These are phyloP conservation scores for Penicillium lagena DNA, from an alignment of 495 filamentous ascomycete species.

Conservation along the genomic window DNA sequence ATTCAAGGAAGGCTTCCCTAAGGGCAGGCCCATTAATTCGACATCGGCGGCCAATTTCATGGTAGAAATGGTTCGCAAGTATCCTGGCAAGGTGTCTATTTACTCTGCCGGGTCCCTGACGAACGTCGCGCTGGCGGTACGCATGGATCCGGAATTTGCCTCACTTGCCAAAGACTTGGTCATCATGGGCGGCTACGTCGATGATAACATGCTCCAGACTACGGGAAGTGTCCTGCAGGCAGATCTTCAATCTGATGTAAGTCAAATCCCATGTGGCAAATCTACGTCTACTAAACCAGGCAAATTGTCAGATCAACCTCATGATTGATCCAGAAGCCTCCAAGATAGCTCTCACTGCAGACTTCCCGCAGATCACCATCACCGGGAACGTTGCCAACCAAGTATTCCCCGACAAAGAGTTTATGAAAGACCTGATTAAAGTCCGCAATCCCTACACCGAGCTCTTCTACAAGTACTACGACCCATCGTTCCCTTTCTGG, in stretches of 20 bases:
- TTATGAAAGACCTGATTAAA: constrained; percentile 17
- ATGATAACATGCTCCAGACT: constrained; percentile 30
- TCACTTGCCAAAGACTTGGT: constrained; percentile 30
- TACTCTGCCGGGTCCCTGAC: constrained; percentile 32
- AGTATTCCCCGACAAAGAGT: constrained; percentile 20
- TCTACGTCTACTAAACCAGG: neutral
- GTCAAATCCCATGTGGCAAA: neutral
- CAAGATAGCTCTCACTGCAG: constrained; percentile 32
- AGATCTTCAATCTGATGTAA: constrained; percentile 28
- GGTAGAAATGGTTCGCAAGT: constrained; percentile 32
- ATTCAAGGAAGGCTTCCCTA: constrained; percentile 29
- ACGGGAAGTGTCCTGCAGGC: constrained; percentile 17
- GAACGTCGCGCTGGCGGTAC: constrained; percentile 34
- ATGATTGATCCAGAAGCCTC: constrained; percentile 39
- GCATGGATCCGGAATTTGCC: constrained; percentile 31
- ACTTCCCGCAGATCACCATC: constrained; percentile 34
- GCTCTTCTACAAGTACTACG: constrained; percentile 27
- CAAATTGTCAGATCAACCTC: constrained; percentile 22
- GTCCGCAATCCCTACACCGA: constrained; percentile 20
- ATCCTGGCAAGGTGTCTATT: constrained; percentile 28
- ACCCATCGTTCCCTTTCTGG: constrained; percentile 30
- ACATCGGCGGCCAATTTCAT: constrained; percentile 29
- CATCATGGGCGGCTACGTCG: constrained; percentile 35
- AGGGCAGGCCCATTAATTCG: constrained; percentile 17
- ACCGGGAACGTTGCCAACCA: constrained; percentile 35